Evolutionary conservation across 2,329 filamentous ascomycete species (phyloP).

Genomic region (Myriosclerotinia scirpicola): DNA sequence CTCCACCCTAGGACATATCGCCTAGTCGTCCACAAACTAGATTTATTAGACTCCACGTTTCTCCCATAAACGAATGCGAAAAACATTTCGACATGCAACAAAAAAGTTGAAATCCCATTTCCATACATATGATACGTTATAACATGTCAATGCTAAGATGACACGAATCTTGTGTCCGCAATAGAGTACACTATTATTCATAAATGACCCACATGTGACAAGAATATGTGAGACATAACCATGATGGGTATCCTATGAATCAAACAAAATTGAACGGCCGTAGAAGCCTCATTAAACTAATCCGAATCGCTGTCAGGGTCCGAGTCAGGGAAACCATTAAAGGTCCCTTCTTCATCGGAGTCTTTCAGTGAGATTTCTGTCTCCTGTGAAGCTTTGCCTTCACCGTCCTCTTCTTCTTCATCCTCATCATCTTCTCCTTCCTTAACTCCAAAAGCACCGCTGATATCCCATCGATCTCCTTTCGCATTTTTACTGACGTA

Average conservation of each 20-base stretch:
- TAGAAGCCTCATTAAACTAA: slow-evolving; percentile 24
- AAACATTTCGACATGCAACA: slow-evolving; percentile 22
- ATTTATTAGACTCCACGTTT: slow-evolving; percentile 4
- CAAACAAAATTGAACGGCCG: background rate
- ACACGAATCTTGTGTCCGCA: slow-evolving; percentile 11
- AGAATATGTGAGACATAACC: background rate
- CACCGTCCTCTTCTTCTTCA: slow-evolving; percentile 41
- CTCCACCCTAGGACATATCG: slow-evolving; percentile 7
- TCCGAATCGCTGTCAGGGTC: slow-evolving; percentile 39
- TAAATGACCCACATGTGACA: slow-evolving; percentile 16
- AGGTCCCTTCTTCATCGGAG: slow-evolving; percentile 54
- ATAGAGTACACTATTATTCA: slow-evolving; percentile 8
- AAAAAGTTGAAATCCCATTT: slow-evolving; percentile 8
- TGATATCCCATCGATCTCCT: slow-evolving; percentile 92
- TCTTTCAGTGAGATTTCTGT: slow-evolving; percentile 42
- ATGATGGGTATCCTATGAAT: background rate
- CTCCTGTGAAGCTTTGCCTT: slow-evolving; percentile 33
- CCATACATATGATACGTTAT: slow-evolving; percentile 17
- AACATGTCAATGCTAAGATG: slow-evolving; percentile 10
- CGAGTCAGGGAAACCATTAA: slow-evolving; percentile 55
- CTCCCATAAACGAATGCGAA: slow-evolving; percentile 24
- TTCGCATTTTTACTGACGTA: slow-evolving; percentile 81
- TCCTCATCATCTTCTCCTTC: slow-evolving; percentile 50
- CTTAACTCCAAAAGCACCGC: slow-evolving; percentile 72
- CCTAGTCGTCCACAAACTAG: background rate